Evolutionary conservation across 1,139 yeast species (phyloP), one percentile per base, ranked within the genome.

Genomic region (Kodamaea suecica): DNA sequence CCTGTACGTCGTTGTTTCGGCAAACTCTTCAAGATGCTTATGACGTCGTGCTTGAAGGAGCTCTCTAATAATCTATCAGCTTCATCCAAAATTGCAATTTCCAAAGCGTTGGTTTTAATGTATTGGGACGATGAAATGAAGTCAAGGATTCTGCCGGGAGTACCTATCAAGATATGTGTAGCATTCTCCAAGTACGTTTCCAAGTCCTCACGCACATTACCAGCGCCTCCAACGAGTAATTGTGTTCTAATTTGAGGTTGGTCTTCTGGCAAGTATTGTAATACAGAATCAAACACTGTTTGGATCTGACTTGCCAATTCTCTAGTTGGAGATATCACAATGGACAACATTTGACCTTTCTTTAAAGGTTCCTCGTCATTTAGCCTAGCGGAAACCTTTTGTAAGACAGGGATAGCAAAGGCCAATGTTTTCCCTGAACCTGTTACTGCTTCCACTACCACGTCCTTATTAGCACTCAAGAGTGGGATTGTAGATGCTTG

Each of bases 351-450:
- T 43, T 80, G 82, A 6, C 90, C 90, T 45, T 68, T 73, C 40
- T 66, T 72, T 21, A 70, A 49, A 3, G 57, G 55, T 20, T 63
- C 68, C 27, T 49, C 45, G 25, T 59, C 47, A 34, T 57, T 53
- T 31, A 60, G 42, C 12, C 55, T 42, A 26, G 52, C 56, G 29
- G 73, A 60, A 23, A 82, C 59, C 56, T 77, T 78, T 49, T 88
- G 92, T 16, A 90, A 55, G 2, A 88, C 73, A 0, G 98, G 98
- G 3, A 92, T 72, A 6, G 79, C 78, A 59, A 84, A 92, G 3
- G 97, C 86, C 23, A 90, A 60, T 0, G 98, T 92, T 55, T 92
- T 92, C 6, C 98, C 98, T 0, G 97, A 88, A 0, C 98, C 98
- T 0, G 98, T 92, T 2, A 88, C 96, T 0, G 97, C 88, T 53